A percentile compares a stretch with the other conserved stretches of the same genome.
These are phyloP conservation scores for Kwoniella bestiolae DNA, from an alignment of 768 basidiomycete species.

Conservation along the genomic window DNA sequence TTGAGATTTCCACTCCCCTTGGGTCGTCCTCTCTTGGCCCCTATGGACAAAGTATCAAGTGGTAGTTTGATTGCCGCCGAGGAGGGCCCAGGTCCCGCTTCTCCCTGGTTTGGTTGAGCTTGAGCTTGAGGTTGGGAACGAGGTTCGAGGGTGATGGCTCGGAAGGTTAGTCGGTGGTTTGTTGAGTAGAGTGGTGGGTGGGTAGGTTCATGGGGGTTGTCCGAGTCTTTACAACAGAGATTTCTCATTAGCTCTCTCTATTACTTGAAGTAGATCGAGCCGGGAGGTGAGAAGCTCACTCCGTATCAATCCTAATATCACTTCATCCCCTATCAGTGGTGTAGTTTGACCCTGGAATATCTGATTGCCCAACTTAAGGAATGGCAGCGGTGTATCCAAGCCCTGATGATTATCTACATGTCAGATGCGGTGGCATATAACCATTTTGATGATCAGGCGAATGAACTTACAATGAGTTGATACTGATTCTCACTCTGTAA, in stretches of 20 bases:
- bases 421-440: constrained; percentile 12
- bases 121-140: neutral
- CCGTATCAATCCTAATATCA: constrained; percentile 45
- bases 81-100: neutral
- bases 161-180: constrained; percentile 32
- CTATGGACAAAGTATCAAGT: too few species aligned
- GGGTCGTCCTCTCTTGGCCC: neutral
- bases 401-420: constrained; percentile 25
- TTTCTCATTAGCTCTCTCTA: neutral
- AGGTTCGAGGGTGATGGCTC: constrained; percentile 18
- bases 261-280: too few species aligned
- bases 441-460: neutral
- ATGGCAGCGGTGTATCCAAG: constrained; percentile 68
- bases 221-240: constrained; percentile 29
- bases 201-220: constrained; percentile 38
- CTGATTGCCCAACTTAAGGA: constrained; percentile 60
- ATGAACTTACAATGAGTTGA: constrained; percentile 40
- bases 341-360: constrained; percentile 41
- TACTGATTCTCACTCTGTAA: constrained; percentile 54
- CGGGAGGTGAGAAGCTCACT: constrained; percentile 25
- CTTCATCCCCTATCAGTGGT: constrained; percentile 47
- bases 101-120: neutral
- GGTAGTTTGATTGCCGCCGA: too few species aligned
- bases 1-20: neutral
- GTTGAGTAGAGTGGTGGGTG: constrained; percentile 39